A percentile compares a stretch with the other conserved stretches of the same genome.
Conservation (phyloP, 345 rosid species). For the Eucalyptus pauciflora region DNA sequence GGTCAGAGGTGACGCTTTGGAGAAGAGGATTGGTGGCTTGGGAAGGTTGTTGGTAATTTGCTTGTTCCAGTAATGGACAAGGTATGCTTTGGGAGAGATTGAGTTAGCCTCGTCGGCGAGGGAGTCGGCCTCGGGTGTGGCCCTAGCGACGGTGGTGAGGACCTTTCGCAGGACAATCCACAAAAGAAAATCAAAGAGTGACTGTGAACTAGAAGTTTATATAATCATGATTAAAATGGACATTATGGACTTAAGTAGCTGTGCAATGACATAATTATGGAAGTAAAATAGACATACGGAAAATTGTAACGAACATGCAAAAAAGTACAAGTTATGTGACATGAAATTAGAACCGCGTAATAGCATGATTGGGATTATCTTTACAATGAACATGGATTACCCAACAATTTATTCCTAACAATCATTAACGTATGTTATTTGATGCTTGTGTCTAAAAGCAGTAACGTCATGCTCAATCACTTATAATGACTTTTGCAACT, state of each 20-base stretch:
- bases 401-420: background rate
- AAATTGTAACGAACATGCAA: rapidly evolving
- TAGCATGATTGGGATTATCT: background rate
- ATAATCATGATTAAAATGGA: background rate
- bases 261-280: background rate
- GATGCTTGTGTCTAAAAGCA: background rate
- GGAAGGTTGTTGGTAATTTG: background rate
- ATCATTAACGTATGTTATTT: too few relatives aligned
- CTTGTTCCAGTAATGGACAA: background rate
- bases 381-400: background rate
- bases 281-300: background rate
- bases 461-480: background rate
- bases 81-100: background rate
- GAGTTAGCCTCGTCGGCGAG: background rate
- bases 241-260: background rate
- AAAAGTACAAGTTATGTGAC: too few relatives aligned
- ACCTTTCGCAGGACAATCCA: background rate
- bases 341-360: background rate
- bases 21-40: background rate
- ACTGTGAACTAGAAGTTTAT: background rate
- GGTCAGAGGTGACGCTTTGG: background rate
- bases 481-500: background rate
- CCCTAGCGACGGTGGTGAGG: background rate
- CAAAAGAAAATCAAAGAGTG: background rate
- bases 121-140: background rate